Evolutionary conservation across 2,329 filamentous ascomycete species (phyloP).

Genomic region (Penicillium sclerotigenum): DNA sequence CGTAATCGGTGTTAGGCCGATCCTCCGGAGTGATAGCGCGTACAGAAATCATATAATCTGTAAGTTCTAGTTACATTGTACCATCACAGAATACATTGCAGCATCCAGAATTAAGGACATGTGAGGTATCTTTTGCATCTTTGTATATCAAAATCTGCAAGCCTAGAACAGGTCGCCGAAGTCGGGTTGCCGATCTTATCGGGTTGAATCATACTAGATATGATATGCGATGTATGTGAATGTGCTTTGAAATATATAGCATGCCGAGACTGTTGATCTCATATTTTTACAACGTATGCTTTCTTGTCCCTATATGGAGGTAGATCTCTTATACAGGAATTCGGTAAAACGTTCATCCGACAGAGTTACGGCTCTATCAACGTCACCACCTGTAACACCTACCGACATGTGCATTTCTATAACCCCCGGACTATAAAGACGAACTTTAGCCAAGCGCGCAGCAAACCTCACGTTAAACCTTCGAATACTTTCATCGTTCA

Average conservation of each 20-base stretch:
- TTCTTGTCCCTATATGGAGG: neutral
- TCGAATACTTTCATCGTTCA: neutral
- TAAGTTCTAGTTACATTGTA: neutral
- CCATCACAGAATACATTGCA: neutral
- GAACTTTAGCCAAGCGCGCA: neutral
- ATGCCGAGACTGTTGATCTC: neutral
- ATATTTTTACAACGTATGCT: neutral
- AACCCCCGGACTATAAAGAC: neutral
- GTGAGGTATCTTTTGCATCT: neutral
- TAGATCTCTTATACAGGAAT: neutral
- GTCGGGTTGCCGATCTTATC: constrained; percentile 16
- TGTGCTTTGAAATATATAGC: neutral
- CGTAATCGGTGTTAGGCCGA: constrained; percentile 20
- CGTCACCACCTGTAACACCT: neutral
- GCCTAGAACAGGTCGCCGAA: constrained; percentile 5
- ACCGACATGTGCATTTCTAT: neutral
- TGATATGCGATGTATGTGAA: neutral
- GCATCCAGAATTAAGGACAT: neutral
- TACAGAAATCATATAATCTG: neutral
- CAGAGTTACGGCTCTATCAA: neutral
- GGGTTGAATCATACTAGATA: neutral
- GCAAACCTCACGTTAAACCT: neutral
- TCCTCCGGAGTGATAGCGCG: constrained; percentile 11
- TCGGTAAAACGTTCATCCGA: constrained; percentile 24
- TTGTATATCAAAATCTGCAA: neutral